Evolutionary conservation across 371 early-diverging fungal species (phyloP).

Genomic region (Sporodiniella umbellata): DNA sequence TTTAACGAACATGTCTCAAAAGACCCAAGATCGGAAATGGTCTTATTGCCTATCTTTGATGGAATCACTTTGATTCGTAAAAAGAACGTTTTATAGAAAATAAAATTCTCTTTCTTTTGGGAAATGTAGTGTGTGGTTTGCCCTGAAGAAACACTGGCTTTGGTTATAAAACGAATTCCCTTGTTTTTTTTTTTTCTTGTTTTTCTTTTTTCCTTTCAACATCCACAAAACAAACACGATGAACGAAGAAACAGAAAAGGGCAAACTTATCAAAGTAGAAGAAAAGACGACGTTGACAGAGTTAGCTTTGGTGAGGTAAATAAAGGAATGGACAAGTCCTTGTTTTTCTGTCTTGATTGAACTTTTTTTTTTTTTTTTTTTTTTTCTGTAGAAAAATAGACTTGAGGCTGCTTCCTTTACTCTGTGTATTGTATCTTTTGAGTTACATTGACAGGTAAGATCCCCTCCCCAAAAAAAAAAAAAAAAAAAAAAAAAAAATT

Average conservation of each 20-base stretch:
- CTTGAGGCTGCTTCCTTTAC: slow-evolving; percentile 22
- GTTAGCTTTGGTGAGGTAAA: neutral
- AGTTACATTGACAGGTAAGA: slow-evolving; percentile 39
- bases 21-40: slow-evolving; percentile 59
- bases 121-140: too few relatives aligned
- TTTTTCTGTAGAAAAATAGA: slow-evolving; percentile 30
- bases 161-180: too few relatives aligned
- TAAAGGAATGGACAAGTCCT: neutral
- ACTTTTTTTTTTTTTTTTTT: neutral
- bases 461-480: neutral
- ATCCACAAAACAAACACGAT: too few relatives aligned
- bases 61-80: slow-evolving; percentile 60
- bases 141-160: too few relatives aligned
- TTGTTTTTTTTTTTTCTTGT: neutral
- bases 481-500: too few relatives aligned
- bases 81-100: neutral
- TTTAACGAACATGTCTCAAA: slow-evolving; percentile 66
- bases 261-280: too few relatives aligned
- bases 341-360: neutral
- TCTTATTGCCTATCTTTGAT: slow-evolving; percentile 65
- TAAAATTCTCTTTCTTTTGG: neutral
- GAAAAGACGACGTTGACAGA: too few relatives aligned
- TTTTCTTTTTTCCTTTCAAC: neutral
- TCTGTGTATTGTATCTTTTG: slow-evolving; percentile 34
- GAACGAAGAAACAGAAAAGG: too few relatives aligned